These are phyloP conservation scores for Suillus tomentosus DNA, from an alignment of 768 basidiomycete species.

Conservation along the genomic window DNA sequence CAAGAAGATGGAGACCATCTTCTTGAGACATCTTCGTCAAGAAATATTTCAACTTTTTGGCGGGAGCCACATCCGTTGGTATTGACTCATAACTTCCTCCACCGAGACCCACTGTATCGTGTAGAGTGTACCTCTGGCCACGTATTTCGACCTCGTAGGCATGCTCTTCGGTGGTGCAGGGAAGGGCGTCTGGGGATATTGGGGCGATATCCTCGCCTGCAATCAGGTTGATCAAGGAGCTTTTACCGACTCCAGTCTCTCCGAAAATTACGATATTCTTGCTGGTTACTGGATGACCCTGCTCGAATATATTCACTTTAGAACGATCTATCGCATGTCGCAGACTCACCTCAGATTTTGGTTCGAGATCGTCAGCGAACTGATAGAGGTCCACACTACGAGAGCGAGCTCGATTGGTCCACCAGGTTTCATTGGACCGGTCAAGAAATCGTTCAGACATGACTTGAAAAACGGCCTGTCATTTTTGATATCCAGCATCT, in stretches of 20 bases:
- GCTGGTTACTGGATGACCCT: not conserved
- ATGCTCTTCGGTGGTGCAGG: conserved; percentile 37
- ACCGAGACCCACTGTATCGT: conserved; percentile 37
- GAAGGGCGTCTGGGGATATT: conserved; percentile 34
- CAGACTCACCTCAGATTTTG: conserved; percentile 2
- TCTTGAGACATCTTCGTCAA: conserved; percentile 35
- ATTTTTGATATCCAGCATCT: not conserved
- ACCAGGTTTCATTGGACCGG: not conserved
- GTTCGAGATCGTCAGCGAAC: not conserved
- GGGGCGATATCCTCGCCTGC: conserved; percentile 30
- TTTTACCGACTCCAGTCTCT: conserved; percentile 46
- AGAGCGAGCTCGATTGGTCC: not conserved
- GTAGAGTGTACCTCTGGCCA: conserved; percentile 28
- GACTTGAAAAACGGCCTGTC: not conserved
- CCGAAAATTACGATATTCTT: conserved; percentile 45
- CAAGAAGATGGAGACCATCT: conserved; percentile 25
- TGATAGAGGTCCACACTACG: conserved; percentile 1
- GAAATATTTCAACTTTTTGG: conserved; percentile 29
- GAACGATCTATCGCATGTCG: not conserved
- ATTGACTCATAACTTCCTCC: conserved; percentile 13
- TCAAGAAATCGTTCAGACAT: conserved; percentile 3
- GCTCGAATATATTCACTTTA: not conserved
- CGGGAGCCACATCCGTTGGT: conserved; percentile 13
- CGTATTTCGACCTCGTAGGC: conserved; percentile 29
- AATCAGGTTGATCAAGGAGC: conserved; percentile 46